These are phyloP conservation scores for Corylus americana DNA, from an alignment of 306 rosid species.

Conservation along the genomic window DNA sequence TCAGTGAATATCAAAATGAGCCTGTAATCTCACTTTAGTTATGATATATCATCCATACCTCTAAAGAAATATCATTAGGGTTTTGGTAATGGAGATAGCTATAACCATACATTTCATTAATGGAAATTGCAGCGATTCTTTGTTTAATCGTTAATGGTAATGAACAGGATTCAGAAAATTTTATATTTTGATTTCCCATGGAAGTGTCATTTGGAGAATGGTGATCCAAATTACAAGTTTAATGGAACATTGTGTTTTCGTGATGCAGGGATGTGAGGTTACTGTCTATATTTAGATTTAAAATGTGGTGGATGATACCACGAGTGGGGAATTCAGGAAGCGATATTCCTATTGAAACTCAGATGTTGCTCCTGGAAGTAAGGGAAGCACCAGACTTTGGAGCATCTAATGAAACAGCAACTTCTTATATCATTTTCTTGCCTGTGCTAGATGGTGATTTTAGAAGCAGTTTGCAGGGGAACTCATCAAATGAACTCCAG, in stretches of 20 bases:
- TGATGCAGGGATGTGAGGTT: constrained; percentile 57
- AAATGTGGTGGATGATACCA: constrained; percentile 83
- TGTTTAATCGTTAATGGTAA: neutral
- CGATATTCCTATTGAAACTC: constrained; percentile 79
- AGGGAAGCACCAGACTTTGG: constrained; percentile 32
- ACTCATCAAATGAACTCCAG: constrained; percentile 55
- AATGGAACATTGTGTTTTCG: neutral
- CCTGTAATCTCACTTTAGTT: neutral
- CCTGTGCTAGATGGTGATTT: constrained; percentile 73
- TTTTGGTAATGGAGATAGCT: neutral
- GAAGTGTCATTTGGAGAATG: neutral
- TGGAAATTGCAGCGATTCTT: neutral
- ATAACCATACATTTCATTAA: too few species aligned
- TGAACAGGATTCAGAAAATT: neutral
- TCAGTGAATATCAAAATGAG: neutral
- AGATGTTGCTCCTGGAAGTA: constrained; percentile 62
- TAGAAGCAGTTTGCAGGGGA: constrained; percentile 66
- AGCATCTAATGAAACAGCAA: constrained; percentile 13
- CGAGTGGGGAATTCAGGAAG: constrained; percentile 49
- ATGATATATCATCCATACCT: neutral
- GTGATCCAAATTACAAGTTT: neutral
- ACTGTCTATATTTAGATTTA: constrained; percentile 57
- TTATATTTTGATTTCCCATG: neutral
- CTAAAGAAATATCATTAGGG: neutral
- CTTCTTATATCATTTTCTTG: constrained; percentile 57